These are phyloP conservation scores for Hirschfeldia incana DNA, from an alignment of 345 rosid genomes.

Conservation along the genomic window DNA sequence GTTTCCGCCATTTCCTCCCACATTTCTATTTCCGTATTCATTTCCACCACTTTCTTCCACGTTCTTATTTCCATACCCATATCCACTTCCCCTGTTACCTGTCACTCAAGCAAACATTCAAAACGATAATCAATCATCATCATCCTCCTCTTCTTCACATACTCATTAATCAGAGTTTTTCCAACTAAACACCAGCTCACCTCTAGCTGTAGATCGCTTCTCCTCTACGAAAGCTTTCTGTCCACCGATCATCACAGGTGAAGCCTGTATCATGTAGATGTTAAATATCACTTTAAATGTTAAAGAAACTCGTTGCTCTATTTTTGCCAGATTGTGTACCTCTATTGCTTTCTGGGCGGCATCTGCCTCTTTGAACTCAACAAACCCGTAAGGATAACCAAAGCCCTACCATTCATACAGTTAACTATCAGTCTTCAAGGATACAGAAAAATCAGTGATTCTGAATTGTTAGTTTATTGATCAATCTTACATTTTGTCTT, in stretches of 20 bases:
- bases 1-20: background rate
- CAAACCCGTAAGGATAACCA: constrained; percentile 70
- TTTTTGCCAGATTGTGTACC: constrained; percentile 44
- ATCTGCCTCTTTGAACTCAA: constrained; percentile 74
- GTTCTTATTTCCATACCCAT: background rate
- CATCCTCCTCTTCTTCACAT: background rate
- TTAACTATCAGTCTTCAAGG: background rate
- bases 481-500: constrained; percentile 18
- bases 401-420: constrained; percentile 50
- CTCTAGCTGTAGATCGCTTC: constrained; percentile 40
- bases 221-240: constrained; percentile 71
- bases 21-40: background rate
- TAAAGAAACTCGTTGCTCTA: background rate
- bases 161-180: background rate
- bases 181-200: constrained; percentile 16
- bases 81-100: constrained; percentile 29
- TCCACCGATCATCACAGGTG: constrained; percentile 71
- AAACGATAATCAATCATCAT: background rate
- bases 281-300: background rate
- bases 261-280: constrained; percentile 56
- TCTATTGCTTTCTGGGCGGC: constrained; percentile 82
- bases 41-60: background rate
- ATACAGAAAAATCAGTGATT: background rate
- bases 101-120: background rate
- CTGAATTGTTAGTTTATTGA: background rate